These are phyloP conservation scores for Ophidiomyces ophidiicola DNA, from an alignment of 2,329 filamentous ascomycete genomes.

Conservation along the genomic window DNA sequence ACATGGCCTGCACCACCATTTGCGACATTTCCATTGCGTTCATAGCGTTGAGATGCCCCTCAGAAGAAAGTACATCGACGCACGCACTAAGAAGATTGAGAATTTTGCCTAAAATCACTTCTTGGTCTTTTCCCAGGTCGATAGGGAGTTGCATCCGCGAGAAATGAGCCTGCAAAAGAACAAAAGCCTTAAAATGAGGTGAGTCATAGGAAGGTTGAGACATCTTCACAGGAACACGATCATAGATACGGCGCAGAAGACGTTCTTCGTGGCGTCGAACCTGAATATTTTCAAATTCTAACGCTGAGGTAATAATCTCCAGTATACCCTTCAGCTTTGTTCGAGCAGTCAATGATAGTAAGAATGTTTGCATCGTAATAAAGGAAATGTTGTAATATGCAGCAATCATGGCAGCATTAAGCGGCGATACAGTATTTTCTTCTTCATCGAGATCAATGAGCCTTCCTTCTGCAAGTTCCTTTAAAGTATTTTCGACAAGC, in stretches of 20 bases:
- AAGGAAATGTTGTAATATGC: conserved; percentile 99
- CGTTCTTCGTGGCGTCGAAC: conserved; percentile 85
- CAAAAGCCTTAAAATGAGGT: conserved; percentile 96
- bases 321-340: conserved; percentile 95
- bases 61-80: conserved; percentile 89
- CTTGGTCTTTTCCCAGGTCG: conserved; percentile 91
- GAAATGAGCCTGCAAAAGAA: conserved; percentile 95
- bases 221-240: conserved; percentile 92
- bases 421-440: conserved; percentile 74
- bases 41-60: conserved; percentile 94
- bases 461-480: conserved; percentile 81
- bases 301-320: conserved; percentile 92
- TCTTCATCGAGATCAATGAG: conserved; percentile 93
- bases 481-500: conserved; percentile 81
- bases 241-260: conserved; percentile 82
- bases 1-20: conserved; percentile 98
- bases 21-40: conserved; percentile 98
- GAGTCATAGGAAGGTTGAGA: conserved; percentile 72
- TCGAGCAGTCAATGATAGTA: conserved; percentile 73
- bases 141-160: conserved; percentile 93
- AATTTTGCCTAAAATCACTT: conserved; percentile 71
- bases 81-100: conserved; percentile 79
- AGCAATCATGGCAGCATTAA: conserved; percentile 95
- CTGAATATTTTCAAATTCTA: conserved; percentile 90
- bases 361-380: conserved; percentile 97